Evolutionary conservation across 2,329 filamentous ascomycete species (phyloP), one percentile per base, ranked within the genome.

Genomic region (Exophiala phaeomuriformis): DNA sequence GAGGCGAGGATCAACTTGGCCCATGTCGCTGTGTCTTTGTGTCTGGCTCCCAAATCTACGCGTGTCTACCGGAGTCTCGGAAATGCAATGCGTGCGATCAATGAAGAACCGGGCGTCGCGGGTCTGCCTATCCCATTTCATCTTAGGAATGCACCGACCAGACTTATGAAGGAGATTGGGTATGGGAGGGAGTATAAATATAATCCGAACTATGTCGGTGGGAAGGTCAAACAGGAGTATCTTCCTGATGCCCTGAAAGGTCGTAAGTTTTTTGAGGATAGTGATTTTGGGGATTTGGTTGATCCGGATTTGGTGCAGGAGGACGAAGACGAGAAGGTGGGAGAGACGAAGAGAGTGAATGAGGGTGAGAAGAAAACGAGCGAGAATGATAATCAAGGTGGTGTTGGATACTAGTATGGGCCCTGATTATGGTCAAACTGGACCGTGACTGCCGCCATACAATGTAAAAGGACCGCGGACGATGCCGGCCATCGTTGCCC

Each of bases 131-230:
- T 98, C 27, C 93, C 93, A 1, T 71, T 93, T 37, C 93, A 97
- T 68, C 71, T 98, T 54, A 77, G 93, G 54, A 97, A 97, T 69
- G 93, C 93, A 5, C 91, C 93, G 0, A 97, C 93, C 1, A 80
- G 84, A 61, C 68, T 97, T 60, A 95, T 98, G 91, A 87, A 90
- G 64, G 91, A 96, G 62, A 73, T 97, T 61, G 91, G 89, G 0
- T 95, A 90, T 65, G 90, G 90, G 0, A 84, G 83, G 47, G 87
- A 90, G 67, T 98, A 98, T 71, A 97, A 97, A 70, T 97, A 98
- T 66, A 95, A 95, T 62, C 93, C 93, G 0, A 88, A 95, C 62
- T 98, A 91, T 65, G 72, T 80, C 47, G 82, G 90, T 56, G 93
- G 93, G 0, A 81, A 74, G 62, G 91, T 97, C 0, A 79, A 76